Evolutionary conservation across 139 green algal species (phyloP).

Genomic region (Marvania coccoides): DNA sequence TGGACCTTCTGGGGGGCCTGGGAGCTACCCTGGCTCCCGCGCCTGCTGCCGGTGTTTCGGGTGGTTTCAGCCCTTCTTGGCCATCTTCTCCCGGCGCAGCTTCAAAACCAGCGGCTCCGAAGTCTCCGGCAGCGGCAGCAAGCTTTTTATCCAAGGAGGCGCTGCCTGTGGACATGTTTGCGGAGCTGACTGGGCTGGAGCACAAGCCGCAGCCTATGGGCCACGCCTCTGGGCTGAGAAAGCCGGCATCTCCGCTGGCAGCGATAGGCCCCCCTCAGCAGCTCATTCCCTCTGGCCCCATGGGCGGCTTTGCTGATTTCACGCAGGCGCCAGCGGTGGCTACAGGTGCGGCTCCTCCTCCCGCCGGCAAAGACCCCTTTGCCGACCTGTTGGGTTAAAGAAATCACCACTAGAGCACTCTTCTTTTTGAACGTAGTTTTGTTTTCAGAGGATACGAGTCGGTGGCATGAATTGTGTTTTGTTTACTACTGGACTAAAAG

Average conservation of each 20-base stretch:
- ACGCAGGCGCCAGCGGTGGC: not conserved
- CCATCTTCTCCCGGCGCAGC: not conserved
- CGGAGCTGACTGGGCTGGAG: slow-evolving; percentile 14
- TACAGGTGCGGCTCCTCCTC: not conserved
- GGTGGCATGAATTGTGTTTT: not conserved
- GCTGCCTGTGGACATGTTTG: slow-evolving; percentile 38
- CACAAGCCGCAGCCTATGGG: not conserved
- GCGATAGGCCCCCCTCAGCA: not conserved
- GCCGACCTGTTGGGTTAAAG: slow-evolving; percentile 21
- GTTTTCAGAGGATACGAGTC: not conserved
- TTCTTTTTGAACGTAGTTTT: not conserved
- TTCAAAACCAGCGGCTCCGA: not conserved
- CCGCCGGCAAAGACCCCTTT: slow-evolving; percentile 35
- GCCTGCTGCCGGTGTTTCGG: not conserved
- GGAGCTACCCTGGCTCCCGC: not conserved
- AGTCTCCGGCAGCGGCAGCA: not conserved
- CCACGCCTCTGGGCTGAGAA: not conserved
- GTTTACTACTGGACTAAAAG: not conserved
- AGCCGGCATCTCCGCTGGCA: not conserved
- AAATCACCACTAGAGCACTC: not conserved
- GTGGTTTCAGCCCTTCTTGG: not conserved
- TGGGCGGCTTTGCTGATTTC: not conserved
- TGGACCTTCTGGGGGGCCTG: slow-evolving; percentile 45
- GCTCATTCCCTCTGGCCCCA: not conserved
- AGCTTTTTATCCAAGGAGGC: not conserved